Conservation (phyloP, 352 stramenopile genomes). For the Phytopythium delawarense region DNA sequence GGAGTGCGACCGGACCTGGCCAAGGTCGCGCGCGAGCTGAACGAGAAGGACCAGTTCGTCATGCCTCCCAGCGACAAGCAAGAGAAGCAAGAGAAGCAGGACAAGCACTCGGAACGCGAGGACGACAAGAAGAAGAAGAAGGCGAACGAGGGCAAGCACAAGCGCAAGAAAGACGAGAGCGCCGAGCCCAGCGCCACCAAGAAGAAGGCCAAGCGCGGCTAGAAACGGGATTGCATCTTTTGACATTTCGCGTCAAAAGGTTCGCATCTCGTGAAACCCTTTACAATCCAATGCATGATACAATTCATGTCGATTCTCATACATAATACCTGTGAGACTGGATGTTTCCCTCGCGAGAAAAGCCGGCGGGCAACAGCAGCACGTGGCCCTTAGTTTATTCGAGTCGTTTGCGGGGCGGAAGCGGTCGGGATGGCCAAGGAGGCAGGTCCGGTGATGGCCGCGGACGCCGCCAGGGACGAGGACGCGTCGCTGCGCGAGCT, state of each 20-base stretch:
- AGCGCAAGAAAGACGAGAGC: constrained; percentile 5
- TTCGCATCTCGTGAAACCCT: background rate
- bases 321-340: background rate
- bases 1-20: constrained; percentile 82
- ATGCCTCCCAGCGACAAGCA: constrained; percentile 63
- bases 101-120: constrained; percentile 14
- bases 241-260: background rate
- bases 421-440: constrained; percentile 19
- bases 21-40: constrained; percentile 71
- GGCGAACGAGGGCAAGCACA: constrained; percentile 6
- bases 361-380: too few species aligned
- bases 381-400: background rate
- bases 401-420: background rate
- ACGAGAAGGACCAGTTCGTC: constrained; percentile 84
- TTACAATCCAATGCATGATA: background rate
- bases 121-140: constrained; percentile 43
- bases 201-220: constrained; percentile 23
- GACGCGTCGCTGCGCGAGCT: constrained; percentile 40
- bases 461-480: constrained; percentile 36
- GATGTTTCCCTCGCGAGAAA: background rate
- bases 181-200: background rate
- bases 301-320: background rate
- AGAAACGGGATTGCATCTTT: constrained; percentile 4
- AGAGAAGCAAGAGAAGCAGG: constrained; percentile 16
- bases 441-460: constrained; percentile 10